Conservation (phyloP, 2,329 filamentous ascomycete genomes). For the Simplicillium aogashimaense region DNA sequence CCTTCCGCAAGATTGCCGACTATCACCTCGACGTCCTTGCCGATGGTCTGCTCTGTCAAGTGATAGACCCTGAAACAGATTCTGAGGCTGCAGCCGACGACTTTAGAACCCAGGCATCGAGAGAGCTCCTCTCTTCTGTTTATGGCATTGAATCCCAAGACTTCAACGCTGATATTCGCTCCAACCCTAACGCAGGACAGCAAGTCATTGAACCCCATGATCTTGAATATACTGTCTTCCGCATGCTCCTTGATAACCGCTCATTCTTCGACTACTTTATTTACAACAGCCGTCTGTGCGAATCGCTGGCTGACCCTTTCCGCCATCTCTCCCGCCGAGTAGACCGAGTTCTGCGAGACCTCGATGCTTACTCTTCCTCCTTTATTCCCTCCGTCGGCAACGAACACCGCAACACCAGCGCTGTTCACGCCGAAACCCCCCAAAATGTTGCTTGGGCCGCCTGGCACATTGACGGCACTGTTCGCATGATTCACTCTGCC, state of each 20-base stretch:
- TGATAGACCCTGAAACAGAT: constrained; percentile 19
- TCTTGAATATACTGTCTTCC: constrained; percentile 39
- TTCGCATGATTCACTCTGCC: constrained; percentile 30
- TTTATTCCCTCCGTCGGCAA: not conserved
- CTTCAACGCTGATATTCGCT: constrained; percentile 37
- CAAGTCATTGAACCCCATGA: constrained; percentile 32
- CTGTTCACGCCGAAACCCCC: constrained; percentile 17
- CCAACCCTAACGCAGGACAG: constrained; percentile 15
- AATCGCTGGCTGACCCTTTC: constrained; percentile 35
- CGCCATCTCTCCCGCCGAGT: constrained; percentile 37
- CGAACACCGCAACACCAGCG: not conserved
- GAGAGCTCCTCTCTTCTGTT: constrained; percentile 40
- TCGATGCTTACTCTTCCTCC: constrained; percentile 23
- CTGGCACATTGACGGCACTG: constrained; percentile 31
- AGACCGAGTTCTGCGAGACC: constrained; percentile 32
- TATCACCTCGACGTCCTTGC: constrained; percentile 43
- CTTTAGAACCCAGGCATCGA: constrained; percentile 30
- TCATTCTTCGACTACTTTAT: constrained; percentile 45
- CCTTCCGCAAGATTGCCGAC: constrained; percentile 37
- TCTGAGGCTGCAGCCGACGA: constrained; percentile 1
- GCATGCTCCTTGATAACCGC: constrained; percentile 43
- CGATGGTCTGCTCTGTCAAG: constrained; percentile 39
- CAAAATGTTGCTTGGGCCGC: constrained; percentile 39
- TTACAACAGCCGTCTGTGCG: constrained; percentile 31
- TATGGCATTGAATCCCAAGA: constrained; percentile 25